Base-by-base conservation (phyloP, 129 eudicot genomes). In the Gnaphalium uliginosum region DNA sequence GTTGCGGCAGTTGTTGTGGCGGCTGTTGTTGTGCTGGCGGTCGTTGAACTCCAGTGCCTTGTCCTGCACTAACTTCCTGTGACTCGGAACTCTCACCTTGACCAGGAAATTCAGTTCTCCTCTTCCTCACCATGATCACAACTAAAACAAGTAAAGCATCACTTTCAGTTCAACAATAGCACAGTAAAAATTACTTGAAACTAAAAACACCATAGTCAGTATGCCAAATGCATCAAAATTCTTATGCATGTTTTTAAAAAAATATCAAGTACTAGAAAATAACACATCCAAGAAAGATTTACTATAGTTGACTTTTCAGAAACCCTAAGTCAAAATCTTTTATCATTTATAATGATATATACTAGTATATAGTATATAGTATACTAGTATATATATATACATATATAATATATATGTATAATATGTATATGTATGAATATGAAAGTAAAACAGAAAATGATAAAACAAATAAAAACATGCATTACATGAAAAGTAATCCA, bases 1-100 rank as follows among this genome's bases (percentile, higher is more conserved):
- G 79, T 50, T 66, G 74, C 1, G 61, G 61, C 26, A 25, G 61
- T 68, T 41, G 81, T 17, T 8, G 68, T 46, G 18, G 61, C 61
- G 61, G 61, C 25, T 56, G 61, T 19, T 5, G 61, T 19, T n/a
- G 61, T 56, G 26, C 61, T n/a, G 61, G 61, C 26, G 61, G 61
- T 18, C 11, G 25, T 56, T 19, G 61, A 21, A 3, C 61, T 18
- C 13, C 24, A n/a, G 61, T 46, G 53, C 5, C 53, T 46, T 46
- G 53, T 46, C 18, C 61, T n/a, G 61, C 25, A 56, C 24, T n/a
- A 46, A 14, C 53, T 46, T 46, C 18, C 25, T 56, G 25, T 5
- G 61, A 8, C 11, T 56, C 61, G 4, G 61, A 56, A 21, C 61
- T 56, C 61, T 56, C 25, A 18, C 61, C 25, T 56, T n/a, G 23